Evolutionary conservation across 345 rosid species (phyloP).

Genomic region (Syzygium aromaticum): DNA sequence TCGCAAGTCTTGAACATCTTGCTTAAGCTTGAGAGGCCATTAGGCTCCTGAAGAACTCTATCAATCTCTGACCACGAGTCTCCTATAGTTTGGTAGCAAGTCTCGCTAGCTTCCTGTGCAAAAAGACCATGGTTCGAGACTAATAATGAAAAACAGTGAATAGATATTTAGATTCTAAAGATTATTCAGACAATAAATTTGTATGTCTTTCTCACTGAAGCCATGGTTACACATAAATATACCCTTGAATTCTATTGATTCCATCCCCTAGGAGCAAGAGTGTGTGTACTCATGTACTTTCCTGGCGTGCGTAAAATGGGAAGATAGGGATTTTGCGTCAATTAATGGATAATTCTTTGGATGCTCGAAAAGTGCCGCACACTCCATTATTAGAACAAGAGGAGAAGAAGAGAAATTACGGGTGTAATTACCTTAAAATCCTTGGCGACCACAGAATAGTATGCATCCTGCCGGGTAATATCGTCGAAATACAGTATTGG

Average conservation of each 20-base stretch:
- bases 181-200: not conserved
- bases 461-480: slow-evolving; percentile 34
- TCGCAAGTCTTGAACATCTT: slow-evolving; percentile 56
- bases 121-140: not conserved
- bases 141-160: not conserved
- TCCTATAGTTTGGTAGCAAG: slow-evolving; percentile 41
- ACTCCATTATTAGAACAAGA: not conserved
- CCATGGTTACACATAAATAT: not conserved
- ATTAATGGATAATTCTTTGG: not conserved
- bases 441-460: slow-evolving; percentile 36
- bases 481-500: slow-evolving; percentile 51
- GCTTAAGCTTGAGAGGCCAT: slow-evolving; percentile 47
- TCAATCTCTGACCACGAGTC: slow-evolving; percentile 61
- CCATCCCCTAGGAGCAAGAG: not conserved
- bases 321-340: not conserved
- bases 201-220: not conserved
- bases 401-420: not conserved
- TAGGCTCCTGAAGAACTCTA: slow-evolving; percentile 31
- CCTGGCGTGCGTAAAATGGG: not conserved
- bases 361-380: not conserved
- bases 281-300: not conserved
- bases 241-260: not conserved
- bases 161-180: not conserved
- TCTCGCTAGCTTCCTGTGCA: slow-evolving; percentile 42
- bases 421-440: slow-evolving; percentile 29